Evolutionary conservation across 2,329 filamentous ascomycete species (phyloP), one percentile per base, ranked within the genome.

Genomic region (Myriosclerotinia curreyana): DNA sequence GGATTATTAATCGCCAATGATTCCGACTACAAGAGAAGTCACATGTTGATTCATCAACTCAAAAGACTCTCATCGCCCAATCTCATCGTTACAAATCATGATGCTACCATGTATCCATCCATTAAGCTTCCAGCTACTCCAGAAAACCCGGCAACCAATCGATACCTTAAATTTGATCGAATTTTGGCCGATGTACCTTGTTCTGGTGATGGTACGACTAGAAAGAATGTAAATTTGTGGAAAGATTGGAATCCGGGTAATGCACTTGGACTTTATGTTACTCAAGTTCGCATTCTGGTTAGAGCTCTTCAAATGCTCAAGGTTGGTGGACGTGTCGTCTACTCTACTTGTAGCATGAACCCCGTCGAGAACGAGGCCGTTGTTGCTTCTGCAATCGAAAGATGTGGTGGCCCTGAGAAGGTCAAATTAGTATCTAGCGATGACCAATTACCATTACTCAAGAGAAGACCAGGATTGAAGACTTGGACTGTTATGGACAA

Each of bases 261-360:
- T 74, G 94, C 89, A 4, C 81, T 98, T 61, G 95, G 94, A 31
- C 83, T 99, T 42, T 90, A 97, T 76, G 79, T 86, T 42, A 96
- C 92, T 1, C 95, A 99, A 77, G 84, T 92, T 52, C 84, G 94
- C 54, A 99, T 99, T 70, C 81, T 99, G 56, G 90, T 96, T 64
- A 88, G 95, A 67, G 91, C 95, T 40, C 82, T 99, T 60, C 94
- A 98, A 78, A 92, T 99, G 87, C 85, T 99, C 69, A 98, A 97
- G 81, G 89, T 92, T 64, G 94, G 95, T 49, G 95, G 95, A 60
- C 86, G 93, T 68, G 91, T 98, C 36, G 94, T 99, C 60, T 99
- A 98, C 79, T 98, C 94, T 3, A 99, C 95, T 25, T 99, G 95
- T 82, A 97, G 92, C 77, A 92, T 99, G 90, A 99, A 99, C 78